Base-by-base conservation (phyloP, 345 rosid genomes). In the Citrus unshiu region DNA sequence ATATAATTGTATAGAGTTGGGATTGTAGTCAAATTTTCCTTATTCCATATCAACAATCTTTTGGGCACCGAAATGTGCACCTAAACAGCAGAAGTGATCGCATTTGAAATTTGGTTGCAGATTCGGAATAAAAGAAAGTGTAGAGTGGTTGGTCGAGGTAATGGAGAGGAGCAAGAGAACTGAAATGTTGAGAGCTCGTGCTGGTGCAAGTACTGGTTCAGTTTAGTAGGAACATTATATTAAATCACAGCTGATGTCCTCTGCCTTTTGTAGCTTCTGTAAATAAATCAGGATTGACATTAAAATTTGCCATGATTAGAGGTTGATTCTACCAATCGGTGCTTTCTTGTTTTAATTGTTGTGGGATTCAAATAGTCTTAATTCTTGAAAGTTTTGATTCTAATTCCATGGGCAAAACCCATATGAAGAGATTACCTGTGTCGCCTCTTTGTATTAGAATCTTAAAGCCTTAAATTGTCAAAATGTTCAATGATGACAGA, bases 91-190 rank as follows among this genome's bases (percentile, higher is more conserved):
- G 39, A 30, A 21, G n/a, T 35, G 37, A 35, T 75, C 60, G 4
- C 18, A 25, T 10, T 40, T 69, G 62, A 73, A 21, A 59, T 60
- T 72, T 73, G 18, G 67, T 80, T 78, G 88, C 92, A 95, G 98
- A 83, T 78, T 86, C 82, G 98, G 98, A 68, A 93, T 95, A 51
- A 97, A 92, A 82, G 97, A 87, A 81, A 85, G 98, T 70, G 87
- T 93, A 27, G 98, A 93, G 77, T 93, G 99, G 98, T 88, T 97
- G 37, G 90, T 93, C 18, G 93, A 88, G 49, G 98, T 91, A 80
- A 97, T 97, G 98, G 97, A 92, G 83, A 90, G 93, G 86, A 94
- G 98, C 95, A 97, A 92, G 89, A 92, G 99, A 89, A 92, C 97
- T 4, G 99, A 93, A 85, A 85, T 83, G 78, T 76, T 97, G 90